Percentiles rank a stretch among this genome's conserved stretches.
Evolutionary conservation across 2,329 filamentous ascomycete genomes (phyloP).

Genomic region (Scleromitrula shiraiana): DNA sequence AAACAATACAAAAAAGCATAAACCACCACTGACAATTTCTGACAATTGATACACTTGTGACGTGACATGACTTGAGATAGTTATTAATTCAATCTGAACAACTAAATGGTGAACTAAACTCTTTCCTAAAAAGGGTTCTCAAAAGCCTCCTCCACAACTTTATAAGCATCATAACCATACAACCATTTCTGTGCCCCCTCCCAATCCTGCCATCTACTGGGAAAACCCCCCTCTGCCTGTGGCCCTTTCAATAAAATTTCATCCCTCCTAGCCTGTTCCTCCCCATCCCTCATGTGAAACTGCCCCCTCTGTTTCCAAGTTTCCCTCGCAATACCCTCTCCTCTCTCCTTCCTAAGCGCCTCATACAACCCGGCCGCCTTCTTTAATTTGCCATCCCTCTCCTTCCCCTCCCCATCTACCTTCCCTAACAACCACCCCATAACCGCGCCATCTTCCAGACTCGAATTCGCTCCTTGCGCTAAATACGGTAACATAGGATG

Average conservation of each 20-base stretch:
- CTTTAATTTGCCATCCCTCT: conserved; percentile 36
- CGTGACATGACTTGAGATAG: too few relatives aligned
- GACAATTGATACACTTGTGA: too few relatives aligned
- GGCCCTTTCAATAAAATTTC: conserved; percentile 44
- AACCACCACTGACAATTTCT: too few relatives aligned
- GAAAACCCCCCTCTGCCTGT: conserved; percentile 46
- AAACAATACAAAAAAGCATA: too few relatives aligned
- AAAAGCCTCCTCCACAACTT: conserved; percentile 40
- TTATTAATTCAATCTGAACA: not conserved
- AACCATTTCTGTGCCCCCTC: conserved; percentile 55
- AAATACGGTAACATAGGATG: conserved; percentile 57
- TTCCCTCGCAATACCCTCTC: conserved; percentile 49
- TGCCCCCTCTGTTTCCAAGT: conserved; percentile 50
- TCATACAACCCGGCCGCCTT: conserved; percentile 40
- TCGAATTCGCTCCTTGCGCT: conserved; percentile 59
- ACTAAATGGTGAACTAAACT: not conserved
- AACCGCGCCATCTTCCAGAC: conserved; percentile 60
- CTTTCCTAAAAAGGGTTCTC: conserved; percentile 14
- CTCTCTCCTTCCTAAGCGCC: conserved; percentile 39
- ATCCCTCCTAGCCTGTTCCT: conserved; percentile 50
- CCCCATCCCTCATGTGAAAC: conserved; percentile 47
- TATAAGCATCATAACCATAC: conserved; percentile 55
- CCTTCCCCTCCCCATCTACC: conserved; percentile 33
- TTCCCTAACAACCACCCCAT: conserved; percentile 50
- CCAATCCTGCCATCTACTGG: conserved; percentile 52